Evolutionary conservation across 202 grass and related monocot genomes (phyloP).

Genomic region (Panicum hallii): DNA sequence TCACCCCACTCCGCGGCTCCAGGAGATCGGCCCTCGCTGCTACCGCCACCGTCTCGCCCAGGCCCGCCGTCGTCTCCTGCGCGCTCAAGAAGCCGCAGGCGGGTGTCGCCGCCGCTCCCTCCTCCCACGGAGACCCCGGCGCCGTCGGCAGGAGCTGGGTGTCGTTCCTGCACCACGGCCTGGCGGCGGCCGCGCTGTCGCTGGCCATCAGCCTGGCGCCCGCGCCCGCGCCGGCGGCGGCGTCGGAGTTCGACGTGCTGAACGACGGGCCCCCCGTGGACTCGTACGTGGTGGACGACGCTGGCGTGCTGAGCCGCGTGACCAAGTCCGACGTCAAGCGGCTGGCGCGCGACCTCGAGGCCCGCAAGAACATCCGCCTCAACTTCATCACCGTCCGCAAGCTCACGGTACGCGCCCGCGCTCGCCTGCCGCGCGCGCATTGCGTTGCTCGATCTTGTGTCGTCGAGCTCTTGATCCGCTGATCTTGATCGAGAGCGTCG

Average conservation of each 20-base stretch:
- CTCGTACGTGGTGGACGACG: slow-evolving; percentile 90
- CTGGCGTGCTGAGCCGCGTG: slow-evolving; percentile 93
- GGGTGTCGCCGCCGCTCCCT: neutral
- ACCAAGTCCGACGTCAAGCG: slow-evolving; percentile 90
- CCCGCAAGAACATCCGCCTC: slow-evolving; percentile 84
- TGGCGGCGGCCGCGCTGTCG: slow-evolving; percentile 75
- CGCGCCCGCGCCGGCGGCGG: slow-evolving; percentile 51
- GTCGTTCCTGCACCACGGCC: slow-evolving; percentile 75
- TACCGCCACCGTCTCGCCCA: neutral
- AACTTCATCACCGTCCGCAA: slow-evolving; percentile 98
- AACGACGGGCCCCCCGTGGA: slow-evolving; percentile 76
- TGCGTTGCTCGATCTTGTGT: too few relatives aligned
- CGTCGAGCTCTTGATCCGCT: too few relatives aligned
- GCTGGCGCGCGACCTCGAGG: slow-evolving; percentile 78
- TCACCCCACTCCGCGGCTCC: slow-evolving; percentile 48
- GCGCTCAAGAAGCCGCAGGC: slow-evolving; percentile 40
- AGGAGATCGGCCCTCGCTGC: slow-evolving; percentile 26
- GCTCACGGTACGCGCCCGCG: slow-evolving; percentile 65
- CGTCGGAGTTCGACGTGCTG: slow-evolving; percentile 95
- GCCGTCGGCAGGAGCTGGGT: slow-evolving; percentile 51
- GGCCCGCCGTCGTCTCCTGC: slow-evolving; percentile 49
- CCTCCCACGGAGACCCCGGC: slow-evolving; percentile 11
- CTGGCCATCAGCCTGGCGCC: slow-evolving; percentile 79
- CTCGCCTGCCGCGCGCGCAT: neutral
- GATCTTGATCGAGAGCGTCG: too few relatives aligned